These are phyloP conservation scores for Quercus dentata DNA, from an alignment of 306 rosid genomes.

Conservation along the genomic window DNA sequence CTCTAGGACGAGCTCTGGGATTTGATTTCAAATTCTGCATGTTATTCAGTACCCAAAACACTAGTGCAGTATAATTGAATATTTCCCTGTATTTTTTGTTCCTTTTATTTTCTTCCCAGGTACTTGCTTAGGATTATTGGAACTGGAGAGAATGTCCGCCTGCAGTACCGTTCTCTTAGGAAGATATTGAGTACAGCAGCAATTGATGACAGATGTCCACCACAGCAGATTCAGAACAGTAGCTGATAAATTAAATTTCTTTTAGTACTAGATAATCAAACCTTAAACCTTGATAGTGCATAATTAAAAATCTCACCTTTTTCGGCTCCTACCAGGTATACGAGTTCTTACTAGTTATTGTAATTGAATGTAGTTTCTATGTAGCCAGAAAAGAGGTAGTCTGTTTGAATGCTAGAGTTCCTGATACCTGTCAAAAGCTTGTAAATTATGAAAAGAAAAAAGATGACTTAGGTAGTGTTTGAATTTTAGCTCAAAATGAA, in stretches of 20 bases:
- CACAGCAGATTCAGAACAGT: conserved; percentile 59
- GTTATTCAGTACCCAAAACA: background rate
- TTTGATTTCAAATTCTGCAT: background rate
- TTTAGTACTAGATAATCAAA: background rate
- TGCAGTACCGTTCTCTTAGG: conserved; percentile 94
- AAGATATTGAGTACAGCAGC: conserved; percentile 51
- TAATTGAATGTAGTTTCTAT: conserved; percentile 1
- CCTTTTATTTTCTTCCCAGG: conserved; percentile 40
- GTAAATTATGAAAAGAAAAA: background rate
- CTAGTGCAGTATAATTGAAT: background rate
- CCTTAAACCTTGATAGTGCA: background rate
- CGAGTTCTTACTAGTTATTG: conserved; percentile 4
- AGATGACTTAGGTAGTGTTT: background rate
- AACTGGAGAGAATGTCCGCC: conserved; percentile 83
- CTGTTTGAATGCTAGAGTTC: background rate
- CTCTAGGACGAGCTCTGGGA: background rate
- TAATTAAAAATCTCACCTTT: conserved; percentile 8
- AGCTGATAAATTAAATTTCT: conserved; percentile 29
- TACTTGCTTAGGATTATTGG: conserved; percentile 85
- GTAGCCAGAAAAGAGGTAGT: conserved; percentile 13
- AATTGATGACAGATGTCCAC: conserved; percentile 39
- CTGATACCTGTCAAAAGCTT: background rate
- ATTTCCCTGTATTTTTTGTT: background rate
- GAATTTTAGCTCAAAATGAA: background rate
- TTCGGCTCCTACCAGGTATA: background rate